Evolutionary conservation across 768 basidiomycete genomes (phyloP).

Genomic region (Ephemerocybe angulata): DNA sequence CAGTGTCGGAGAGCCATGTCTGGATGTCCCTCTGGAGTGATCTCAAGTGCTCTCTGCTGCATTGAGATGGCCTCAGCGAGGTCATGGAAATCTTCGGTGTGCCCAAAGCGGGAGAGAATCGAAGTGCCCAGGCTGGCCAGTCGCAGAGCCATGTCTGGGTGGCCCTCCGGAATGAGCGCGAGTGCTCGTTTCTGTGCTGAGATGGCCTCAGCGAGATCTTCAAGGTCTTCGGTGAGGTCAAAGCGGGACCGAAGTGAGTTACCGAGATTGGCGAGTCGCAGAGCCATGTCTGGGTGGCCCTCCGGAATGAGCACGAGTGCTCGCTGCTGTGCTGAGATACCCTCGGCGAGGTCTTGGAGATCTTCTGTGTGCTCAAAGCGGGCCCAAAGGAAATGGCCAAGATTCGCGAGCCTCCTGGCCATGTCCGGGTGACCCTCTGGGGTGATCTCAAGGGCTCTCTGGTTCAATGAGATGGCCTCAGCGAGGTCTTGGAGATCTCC

Average conservation of each 20-base stretch:
- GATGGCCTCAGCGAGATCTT: neutral
- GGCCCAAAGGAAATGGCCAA: constrained; percentile 10
- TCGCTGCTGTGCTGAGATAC: neutral
- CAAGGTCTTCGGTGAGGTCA: neutral
- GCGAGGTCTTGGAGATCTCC: neutral
- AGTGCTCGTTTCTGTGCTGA: neutral
- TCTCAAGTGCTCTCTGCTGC: constrained; percentile 17
- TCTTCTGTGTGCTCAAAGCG: constrained; percentile 23
- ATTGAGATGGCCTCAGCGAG: constrained; percentile 13
- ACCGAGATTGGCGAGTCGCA: neutral
- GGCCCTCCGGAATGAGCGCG: neutral
- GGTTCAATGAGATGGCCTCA: constrained; percentile 16
- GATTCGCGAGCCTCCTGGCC: neutral
- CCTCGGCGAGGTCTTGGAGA: too few species aligned
- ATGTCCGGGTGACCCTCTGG: constrained; percentile 13
- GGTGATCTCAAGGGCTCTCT: constrained; percentile 20
- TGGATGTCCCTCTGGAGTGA: constrained; percentile 17
- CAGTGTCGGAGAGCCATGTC: neutral
- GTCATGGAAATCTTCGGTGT: neutral
- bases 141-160: neutral
- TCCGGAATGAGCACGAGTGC: neutral
- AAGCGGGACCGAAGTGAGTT: neutral
- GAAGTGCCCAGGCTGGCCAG: neutral
- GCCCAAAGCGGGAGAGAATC: neutral
- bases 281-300: neutral